A percentile compares a stretch with the other conserved stretches of the same genome.
Evolutionary conservation across 2,329 filamentous ascomycete genomes (phyloP).

Genomic region (Stenocarpella maydis): DNA sequence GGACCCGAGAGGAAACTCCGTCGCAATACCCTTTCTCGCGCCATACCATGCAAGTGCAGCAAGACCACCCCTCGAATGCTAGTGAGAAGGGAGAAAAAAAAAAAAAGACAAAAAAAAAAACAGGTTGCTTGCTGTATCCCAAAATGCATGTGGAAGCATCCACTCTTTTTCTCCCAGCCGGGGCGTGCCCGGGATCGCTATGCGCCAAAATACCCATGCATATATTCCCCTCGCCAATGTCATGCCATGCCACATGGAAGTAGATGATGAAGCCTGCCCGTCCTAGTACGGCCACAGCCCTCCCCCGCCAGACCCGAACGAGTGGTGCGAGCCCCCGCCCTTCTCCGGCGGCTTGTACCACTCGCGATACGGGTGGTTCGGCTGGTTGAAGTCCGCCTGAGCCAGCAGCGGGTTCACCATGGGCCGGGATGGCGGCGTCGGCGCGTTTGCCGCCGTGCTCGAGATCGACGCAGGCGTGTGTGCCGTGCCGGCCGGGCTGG

Average conservation of each 20-base stretch:
- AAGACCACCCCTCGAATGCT: background rate
- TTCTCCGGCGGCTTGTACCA: constrained; percentile 77
- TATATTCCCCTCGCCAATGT: no score
- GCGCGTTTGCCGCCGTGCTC: constrained; percentile 35
- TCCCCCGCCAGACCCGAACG: constrained; percentile 24
- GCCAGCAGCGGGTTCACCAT: constrained; percentile 74
- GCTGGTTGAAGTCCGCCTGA: constrained; percentile 75
- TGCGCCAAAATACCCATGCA: background rate
- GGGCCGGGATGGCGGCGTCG: constrained; percentile 45
- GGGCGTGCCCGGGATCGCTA: background rate
- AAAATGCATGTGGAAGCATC: background rate
- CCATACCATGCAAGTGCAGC: constrained; percentile 5
- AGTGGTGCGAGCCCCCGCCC: constrained; percentile 37
- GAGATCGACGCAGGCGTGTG: constrained; percentile 32
- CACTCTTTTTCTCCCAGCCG: background rate
- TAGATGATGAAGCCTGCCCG: no score
- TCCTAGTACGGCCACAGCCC: constrained; percentile 32
- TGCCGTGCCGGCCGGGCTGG: constrained; percentile 30
- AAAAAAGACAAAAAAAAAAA: background rate
- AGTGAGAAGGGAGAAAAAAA: background rate
- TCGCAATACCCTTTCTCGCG: background rate
- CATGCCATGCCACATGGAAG: background rate
- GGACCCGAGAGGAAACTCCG: background rate
- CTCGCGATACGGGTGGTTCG: constrained; percentile 82
- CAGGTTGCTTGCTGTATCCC: background rate